Base-by-base conservation (phyloP, 805 yeast species). In the Nakazawaea anatomiae region DNA sequence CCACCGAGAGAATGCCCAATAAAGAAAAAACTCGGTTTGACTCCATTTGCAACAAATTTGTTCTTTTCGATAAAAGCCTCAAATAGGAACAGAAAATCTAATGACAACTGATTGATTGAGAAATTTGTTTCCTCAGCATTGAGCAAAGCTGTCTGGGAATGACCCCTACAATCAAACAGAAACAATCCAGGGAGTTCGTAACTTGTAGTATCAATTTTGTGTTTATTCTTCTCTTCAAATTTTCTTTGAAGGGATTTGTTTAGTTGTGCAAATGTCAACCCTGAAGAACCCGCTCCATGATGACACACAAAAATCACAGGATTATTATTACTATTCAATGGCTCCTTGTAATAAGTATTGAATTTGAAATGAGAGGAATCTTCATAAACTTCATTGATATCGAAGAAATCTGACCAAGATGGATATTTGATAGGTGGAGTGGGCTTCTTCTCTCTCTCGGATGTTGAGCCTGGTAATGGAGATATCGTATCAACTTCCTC, bases 1-100 rank as follows among this genome's bases (percentile, higher is more conserved):
- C 97, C 99, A 5, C 99, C 99, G 34, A 95, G 71, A 1, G 97
- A 89, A 65, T 92, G 99, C 0, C 98, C 98, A 4, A 91, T 72
- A 1, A 90, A 67, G 48, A 84, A 77, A 3, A 88, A 57, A 53
- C 71, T 64, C 2, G 76, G 65, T 25, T 64, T 57, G 10, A 50
- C 53, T 2, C 54, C 50, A 8, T 48, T 38, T 6, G 48, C 43
- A n/a, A 50, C 52, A 47, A 50, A 61, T 40, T 53, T 51, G 8
- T 48, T 46, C 6, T 45, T 44, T 29, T 47, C 52, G 4, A 70
- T 56, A 45, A 86, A 74, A 32, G 65, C 54, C 3, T 62, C 59
- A 0, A 87, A 45, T 1, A 91, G 60, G 40, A 67, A 70, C 0
- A 63, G 58, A 47, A 85, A 78, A 66, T 95, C 99, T 0, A 62